Conservation (phyloP, 331 rosid genomes). For the Ulmus americana region DNA sequence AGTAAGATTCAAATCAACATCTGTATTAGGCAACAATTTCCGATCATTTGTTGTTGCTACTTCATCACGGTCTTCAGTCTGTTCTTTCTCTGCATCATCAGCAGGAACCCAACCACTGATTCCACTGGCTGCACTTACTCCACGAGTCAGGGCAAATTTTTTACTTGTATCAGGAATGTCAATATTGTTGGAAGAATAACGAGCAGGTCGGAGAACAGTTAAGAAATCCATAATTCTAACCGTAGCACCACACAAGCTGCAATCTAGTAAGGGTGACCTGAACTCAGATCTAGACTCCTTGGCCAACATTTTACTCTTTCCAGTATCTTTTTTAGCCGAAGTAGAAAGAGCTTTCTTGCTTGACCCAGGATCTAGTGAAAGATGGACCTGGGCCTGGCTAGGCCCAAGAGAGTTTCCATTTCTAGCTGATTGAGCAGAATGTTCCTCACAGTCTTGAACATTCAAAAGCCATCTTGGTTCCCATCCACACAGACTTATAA, state of each 20-base stretch:
- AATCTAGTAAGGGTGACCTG: slow-evolving; percentile 78
- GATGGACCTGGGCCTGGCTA: slow-evolving; percentile 58
- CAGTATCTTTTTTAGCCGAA: slow-evolving; percentile 64
- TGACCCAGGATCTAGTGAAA: slow-evolving; percentile 60
- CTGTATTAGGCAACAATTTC: slow-evolving; percentile 39
- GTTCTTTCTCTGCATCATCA: slow-evolving; percentile 83
- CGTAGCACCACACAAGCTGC: slow-evolving; percentile 94
- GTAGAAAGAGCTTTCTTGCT: slow-evolving; percentile 61
- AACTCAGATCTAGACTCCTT: slow-evolving; percentile 67
- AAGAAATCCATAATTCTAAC: slow-evolving; percentile 74
- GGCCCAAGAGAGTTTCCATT: slow-evolving; percentile 80
- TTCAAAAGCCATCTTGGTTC: slow-evolving; percentile 93
- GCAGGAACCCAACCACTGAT: slow-evolving; percentile 93
- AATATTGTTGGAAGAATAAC: slow-evolving; percentile 56
- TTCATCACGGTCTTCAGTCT: slow-evolving; percentile 87
- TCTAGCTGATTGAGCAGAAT: slow-evolving; percentile 97
- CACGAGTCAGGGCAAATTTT: slow-evolving; percentile 92
- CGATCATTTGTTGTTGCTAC: slow-evolving; percentile 78
- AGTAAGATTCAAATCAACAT: slow-evolving; percentile 85
- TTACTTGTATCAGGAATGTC: slow-evolving; percentile 79
- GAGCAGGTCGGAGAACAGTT: slow-evolving; percentile 76
- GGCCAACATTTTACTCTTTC: slow-evolving; percentile 60
- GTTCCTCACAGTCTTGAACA: slow-evolving; percentile 93
- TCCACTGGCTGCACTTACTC: slow-evolving; percentile 98
- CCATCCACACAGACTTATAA: slow-evolving; percentile 98